Evolutionary conservation across 1,139 yeast species (phyloP), one percentile per base, ranked within the genome.

Genomic region (Blastobotrys apis): DNA sequence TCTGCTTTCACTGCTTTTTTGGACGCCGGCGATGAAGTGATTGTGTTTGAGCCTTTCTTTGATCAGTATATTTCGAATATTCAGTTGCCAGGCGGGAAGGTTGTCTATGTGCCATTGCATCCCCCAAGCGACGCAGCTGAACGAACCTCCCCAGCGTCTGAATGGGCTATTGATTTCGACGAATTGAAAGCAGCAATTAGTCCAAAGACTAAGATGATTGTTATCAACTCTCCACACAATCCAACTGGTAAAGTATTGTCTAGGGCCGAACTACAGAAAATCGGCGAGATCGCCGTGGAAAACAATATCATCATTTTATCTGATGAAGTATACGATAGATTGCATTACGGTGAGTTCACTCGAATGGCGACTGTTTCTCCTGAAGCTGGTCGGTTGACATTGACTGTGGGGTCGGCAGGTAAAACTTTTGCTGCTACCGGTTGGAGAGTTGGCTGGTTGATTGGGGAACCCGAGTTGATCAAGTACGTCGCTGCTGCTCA

Each of bases 371-470:
- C 85, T 2, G 68, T 92, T 46, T 71, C 81, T 4, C 88, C 90
- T 2, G 95, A 87, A 58, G 76, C 88, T 50, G 81, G 78, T 23
- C 77, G 78, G 45, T 71, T 92, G 57, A 86, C 97, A 0, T 69
- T 92, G 47, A 83, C 97, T 5, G 94, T 92, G 16, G 97, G 97
- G 0, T 86, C 96, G 25, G 98, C 97, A 4, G 98, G 98, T 49
- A 92, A 92, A 67, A 81, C 95, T 0, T 92, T 92, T 69, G 95
- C 96, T 21, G 96, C 96, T 33, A 92, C 98, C 21, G 98, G 98
- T 45, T 92, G 97, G 97, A 80, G 98, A 71, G 78, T 92, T 44
- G 98, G 98, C 43, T 92, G 94, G 92, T 75, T 90, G 32, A 82
- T 90, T 52, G 97, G 97, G 5, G 83, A 85, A 43, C 75, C 85